Base-by-base conservation (phyloP, 208 protist genomes). In the Crithidia acanthocephali region DNA sequence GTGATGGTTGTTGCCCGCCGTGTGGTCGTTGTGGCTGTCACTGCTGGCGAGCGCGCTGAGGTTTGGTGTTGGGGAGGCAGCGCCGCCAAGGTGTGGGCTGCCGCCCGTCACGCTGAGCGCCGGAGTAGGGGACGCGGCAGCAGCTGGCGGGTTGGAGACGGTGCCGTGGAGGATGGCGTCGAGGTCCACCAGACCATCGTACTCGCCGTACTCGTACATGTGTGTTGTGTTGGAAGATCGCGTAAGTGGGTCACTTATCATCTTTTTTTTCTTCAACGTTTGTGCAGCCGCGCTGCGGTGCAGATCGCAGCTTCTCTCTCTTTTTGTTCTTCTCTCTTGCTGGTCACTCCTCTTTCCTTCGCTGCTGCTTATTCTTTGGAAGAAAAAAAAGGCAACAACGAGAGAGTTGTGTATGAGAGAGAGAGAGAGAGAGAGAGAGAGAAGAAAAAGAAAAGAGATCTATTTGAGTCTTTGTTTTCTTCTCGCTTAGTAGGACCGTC, bases 111-210 rank as follows among this genome's bases (percentile, higher is more conserved):
- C 11, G 6, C 35, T 35, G 11, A 4, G 32, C 0, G 35, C 13
- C 7, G 32, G 8, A 9, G 30, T 45, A 0, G 56, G 16, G 4
- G 55, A 35, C 20, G 33, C 32, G 8, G 55, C 27, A 20, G 55
- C 27, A 20, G 55, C 32, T 28, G 55, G 7, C n/a, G 71, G 25
- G 35, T 33, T 64, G 40, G 4, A 42, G 28, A 52, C 50, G 53
- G 35, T 28, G 18, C 27, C 64, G 53, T 75, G 69, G 4, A 76
- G 48, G 28, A 76, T 42, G 16, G 64, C 52, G 42, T 76, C 71
- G 55, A 76, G 53, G 62, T 70, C 63, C 25, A 69, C 64, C 16
- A 76, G 51, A n/a, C 71, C 71, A 25, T 70, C 64, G 64, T 76
- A 76, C 47, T 69, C 71, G 25, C 71, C 53, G 30, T 66, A 76